Conservation (phyloP, 1,284 basidiomycete species). For the Peniophora sp. region DNA sequence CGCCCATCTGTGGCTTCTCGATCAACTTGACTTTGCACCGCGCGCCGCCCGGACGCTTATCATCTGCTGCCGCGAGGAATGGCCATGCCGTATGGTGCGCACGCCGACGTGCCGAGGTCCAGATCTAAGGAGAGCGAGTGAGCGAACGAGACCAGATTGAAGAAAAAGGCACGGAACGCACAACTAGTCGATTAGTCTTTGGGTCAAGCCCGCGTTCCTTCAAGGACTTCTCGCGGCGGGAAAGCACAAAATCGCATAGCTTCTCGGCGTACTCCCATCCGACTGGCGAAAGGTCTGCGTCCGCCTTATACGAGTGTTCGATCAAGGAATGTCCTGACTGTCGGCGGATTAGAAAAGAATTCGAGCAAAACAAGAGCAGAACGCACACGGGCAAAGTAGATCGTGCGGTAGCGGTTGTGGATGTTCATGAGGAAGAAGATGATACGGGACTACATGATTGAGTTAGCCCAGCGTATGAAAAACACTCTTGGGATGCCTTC, state of each 20-base stretch:
- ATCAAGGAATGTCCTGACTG: constrained; percentile 93
- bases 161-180: constrained; percentile 18
- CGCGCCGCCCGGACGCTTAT: constrained; percentile 11
- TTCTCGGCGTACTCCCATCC: constrained; percentile 93
- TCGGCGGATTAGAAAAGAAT: background rate
- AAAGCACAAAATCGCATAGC: constrained; percentile 79
- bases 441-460: constrained; percentile 63
- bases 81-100: constrained; percentile 96
- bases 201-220: constrained; percentile 61
- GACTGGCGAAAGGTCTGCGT: constrained; percentile 90
- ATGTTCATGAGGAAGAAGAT: constrained; percentile 99
- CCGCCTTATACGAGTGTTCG: constrained; percentile 98
- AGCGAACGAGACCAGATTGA: background rate
- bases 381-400: constrained; percentile 82
- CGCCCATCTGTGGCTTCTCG: constrained; percentile 92
- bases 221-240: constrained; percentile 62
- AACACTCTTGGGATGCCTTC: too few species aligned
- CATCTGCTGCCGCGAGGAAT: constrained; percentile 49
- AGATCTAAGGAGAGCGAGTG: constrained; percentile 67
- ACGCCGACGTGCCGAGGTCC: constrained; percentile 91
- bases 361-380: constrained; percentile 19
- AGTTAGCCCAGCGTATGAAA: constrained; percentile 2
- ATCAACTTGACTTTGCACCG: constrained; percentile 67
- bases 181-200: constrained; percentile 65
- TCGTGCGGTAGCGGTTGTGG: constrained; percentile 85